These are phyloP conservation scores for Verticillium dahliae DNA, from an alignment of 2,329 filamentous ascomycete genomes.

Conservation along the genomic window DNA sequence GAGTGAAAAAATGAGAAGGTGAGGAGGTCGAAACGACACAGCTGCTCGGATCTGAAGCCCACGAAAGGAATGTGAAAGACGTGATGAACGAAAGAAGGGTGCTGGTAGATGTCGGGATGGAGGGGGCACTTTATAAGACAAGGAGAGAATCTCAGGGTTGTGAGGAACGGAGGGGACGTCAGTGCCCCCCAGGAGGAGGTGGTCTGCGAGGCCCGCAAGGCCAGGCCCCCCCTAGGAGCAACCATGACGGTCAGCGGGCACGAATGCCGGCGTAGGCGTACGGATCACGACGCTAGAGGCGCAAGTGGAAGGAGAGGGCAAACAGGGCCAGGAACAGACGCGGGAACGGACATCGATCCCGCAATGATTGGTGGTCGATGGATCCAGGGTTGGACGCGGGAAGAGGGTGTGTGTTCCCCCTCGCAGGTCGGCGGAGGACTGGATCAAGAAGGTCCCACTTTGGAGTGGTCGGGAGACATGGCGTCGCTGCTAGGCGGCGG, in stretches of 20 bases:
- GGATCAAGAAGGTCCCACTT: constrained; percentile 8
- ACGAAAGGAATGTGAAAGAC: constrained; percentile 12
- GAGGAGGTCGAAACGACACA: constrained; percentile 12
- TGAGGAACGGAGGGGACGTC: constrained; percentile 2
- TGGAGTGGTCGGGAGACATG: constrained; percentile 12
- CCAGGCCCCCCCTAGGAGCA: not conserved
- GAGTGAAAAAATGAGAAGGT: constrained; percentile 16
- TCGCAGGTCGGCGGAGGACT: not conserved
- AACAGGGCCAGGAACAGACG: constrained; percentile 19
- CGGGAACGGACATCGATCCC: constrained; percentile 23
- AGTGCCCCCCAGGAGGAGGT: not conserved
- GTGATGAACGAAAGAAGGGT: constrained; percentile 9
- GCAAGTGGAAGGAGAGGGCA: constrained; percentile 13
- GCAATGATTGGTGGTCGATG: constrained; percentile 26
- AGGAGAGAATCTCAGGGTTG: constrained; percentile 1
- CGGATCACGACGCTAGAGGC: not conserved
- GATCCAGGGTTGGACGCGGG: constrained; percentile 11
- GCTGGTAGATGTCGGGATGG: constrained; percentile 8
- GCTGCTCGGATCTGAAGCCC: constrained; percentile 8
- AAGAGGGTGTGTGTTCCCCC: constrained; percentile 1
- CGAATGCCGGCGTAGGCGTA: not conserved
- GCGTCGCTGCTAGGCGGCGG: constrained; percentile 12
- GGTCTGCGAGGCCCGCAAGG: not conserved
- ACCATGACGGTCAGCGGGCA: not conserved
- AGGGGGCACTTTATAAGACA: constrained; percentile 11